Base-by-base conservation (phyloP, 176 grass and related monocot genomes). In the Tuctoria greenei region DNA sequence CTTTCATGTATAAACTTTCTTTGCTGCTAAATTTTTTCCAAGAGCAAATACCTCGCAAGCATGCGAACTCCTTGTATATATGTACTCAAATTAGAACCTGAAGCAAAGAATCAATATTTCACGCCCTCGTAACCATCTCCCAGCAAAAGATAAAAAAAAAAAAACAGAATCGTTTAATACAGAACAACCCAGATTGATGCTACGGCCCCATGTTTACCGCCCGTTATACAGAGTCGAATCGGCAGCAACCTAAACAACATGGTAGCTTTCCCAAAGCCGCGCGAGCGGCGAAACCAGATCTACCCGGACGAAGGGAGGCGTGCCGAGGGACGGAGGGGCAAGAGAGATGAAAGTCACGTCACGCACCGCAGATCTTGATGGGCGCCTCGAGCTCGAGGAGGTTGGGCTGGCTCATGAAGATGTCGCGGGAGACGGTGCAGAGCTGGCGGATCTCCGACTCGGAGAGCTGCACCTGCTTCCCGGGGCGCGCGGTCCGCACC, bases 371-470 rank as follows among this genome's bases (percentile, higher is more conserved):
- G 81, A 96, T 96, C 82, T 96, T 96, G 72, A 96, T 96, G 65
- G 93, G 93, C 10, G 93, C 93, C 80, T 93, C 93, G 8, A 96
- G 90, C 87, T 96, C 93, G 21, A 96, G 87, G 61, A 96, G 89
- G 68, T 92, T 96, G 61, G 90, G 90, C 70, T 97, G 93, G 76
- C 73, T 44, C 64, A 97, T 83, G 88, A 97, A 93, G 77, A 97
- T 97, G 16, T 91, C 85, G 47, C 93, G 88, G 64, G 93, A 93
- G 61, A 78, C 70, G 66, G 31, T 74, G 85, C 93, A 97, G 40
- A 97, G 90, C 70, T 89, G 90, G 23, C 86, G 90, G 85, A 97
- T 93, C 86, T 97, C 93, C 68, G 86, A 72, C 85, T 97, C 90
- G 39, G 85, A 84, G 54, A 97, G 83, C 77, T 93, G 93, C 62